Evolutionary conservation across 805 yeast species (phyloP).

Genomic region (Suhomyces sp.): DNA sequence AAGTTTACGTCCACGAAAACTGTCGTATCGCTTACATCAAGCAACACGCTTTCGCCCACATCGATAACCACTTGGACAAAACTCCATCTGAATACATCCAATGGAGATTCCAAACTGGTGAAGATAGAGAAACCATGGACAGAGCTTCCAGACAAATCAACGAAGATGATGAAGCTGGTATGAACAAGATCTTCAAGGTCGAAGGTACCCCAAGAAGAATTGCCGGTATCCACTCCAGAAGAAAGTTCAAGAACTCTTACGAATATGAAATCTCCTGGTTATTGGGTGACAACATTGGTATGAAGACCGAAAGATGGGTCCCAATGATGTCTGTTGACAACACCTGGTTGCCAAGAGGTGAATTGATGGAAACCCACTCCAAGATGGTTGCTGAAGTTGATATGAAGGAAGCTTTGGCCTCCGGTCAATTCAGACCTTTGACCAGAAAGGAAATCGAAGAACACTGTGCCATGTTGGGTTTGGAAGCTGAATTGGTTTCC

Average conservation of each 20-base stretch:
- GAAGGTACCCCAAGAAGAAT: constrained; percentile 99
- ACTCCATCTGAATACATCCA: constrained; percentile 99
- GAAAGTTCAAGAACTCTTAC: constrained; percentile 99
- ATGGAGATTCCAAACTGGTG: constrained; percentile 99
- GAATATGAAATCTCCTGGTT: constrained; percentile 98
- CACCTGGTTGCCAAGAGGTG: constrained; percentile 99
- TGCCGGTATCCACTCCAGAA: constrained; percentile 88
- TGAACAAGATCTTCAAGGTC: constrained; percentile 99
- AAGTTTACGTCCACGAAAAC: constrained; percentile 99
- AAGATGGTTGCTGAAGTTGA: constrained; percentile 99
- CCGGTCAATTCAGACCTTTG: constrained; percentile 99
- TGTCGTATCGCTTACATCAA: constrained; percentile 99
- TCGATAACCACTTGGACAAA: constrained; percentile 97
- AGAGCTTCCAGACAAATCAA: constrained; percentile 98
- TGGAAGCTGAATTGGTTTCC: constrained; percentile 97
- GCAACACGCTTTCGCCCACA: constrained; percentile 99
- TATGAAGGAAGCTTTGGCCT: constrained; percentile 99
- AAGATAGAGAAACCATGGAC: constrained; percentile 99
- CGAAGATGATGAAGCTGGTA: constrained; percentile 94
- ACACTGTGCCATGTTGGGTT: constrained; percentile 98
- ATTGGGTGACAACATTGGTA: constrained; percentile 98
- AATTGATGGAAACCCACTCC: constrained; percentile 91
- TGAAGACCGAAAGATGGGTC: constrained; percentile 99
- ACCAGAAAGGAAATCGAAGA: constrained; percentile 99
- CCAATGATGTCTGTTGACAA: constrained; percentile 99